A percentile compares a stretch with the other conserved stretches of the same genome.
These are phyloP conservation scores for Backusella macrospora DNA, from an alignment of 192 early-diverging fungal species.

Conservation along the genomic window DNA sequence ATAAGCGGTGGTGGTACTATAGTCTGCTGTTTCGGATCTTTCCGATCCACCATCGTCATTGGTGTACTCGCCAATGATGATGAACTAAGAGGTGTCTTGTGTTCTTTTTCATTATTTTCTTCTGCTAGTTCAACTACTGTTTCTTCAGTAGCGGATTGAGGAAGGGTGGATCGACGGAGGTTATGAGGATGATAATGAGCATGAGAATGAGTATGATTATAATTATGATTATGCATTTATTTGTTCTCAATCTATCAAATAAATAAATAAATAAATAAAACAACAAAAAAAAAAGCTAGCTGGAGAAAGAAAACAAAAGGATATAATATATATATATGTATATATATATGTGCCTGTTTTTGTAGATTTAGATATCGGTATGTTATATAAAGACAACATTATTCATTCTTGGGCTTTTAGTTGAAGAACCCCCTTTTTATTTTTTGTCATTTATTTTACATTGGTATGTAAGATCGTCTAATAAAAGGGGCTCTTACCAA, in stretches of 20 bases:
- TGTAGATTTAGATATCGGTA: slow-evolving; percentile 2
- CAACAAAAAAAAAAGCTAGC: background rate
- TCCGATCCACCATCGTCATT: background rate
- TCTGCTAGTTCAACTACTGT: background rate
- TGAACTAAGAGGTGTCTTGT: background rate
- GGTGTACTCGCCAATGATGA: background rate
- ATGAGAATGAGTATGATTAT: background rate
- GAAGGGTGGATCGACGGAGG: background rate
- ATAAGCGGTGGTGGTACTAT: background rate
- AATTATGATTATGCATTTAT: background rate
- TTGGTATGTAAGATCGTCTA: slow-evolving; percentile 3
- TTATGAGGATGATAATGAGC: background rate
- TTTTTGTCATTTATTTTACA: slow-evolving; percentile 4
- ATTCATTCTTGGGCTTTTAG: slow-evolving; percentile 14
- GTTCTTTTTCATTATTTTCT: background rate
- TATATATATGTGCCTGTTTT: background rate
- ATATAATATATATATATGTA: background rate
- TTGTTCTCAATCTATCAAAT: background rate
- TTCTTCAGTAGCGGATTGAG: background rate
- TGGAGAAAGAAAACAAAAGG: background rate
- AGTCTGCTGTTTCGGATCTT: background rate
- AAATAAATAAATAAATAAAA: background rate
- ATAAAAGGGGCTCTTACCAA: slow-evolving; percentile 3
- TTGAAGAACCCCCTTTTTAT: background rate
- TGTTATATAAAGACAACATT: slow-evolving; percentile 10